Evolutionary conservation across 768 basidiomycete genomes (phyloP), one percentile per base, ranked within the genome.

Genomic region (Trichaptum fuscoviolaceum): DNA sequence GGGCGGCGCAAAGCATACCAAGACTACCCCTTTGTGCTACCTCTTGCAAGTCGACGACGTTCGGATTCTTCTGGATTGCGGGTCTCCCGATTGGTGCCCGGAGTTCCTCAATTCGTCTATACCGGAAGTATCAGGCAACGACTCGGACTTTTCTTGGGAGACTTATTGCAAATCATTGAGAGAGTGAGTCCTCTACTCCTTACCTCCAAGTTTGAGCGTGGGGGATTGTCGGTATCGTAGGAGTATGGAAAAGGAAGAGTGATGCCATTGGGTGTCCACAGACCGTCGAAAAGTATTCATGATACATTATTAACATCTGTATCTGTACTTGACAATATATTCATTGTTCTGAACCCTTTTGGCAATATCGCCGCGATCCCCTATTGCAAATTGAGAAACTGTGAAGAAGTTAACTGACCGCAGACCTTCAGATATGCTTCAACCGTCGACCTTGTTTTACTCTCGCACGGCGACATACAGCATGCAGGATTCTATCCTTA

Each of bases 21-120:
- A 81, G 67, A 83, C 85, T 8, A 83, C 82, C 7, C 91, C 93
- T 1, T 80, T 94, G 58, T 85, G 89, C 8, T 96, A 97, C 75
- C 81, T 99, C 35, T 86, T 99, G 24, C 92, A 98, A 72, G 85
- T 99, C 65, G 97, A 99, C 81, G 95, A 96, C 77, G 89, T 97
- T 24, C 84, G 87, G 66, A 93, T 99, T 71, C 85, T 99, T 23
- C 84, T 99, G 66, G 97, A 99, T 79, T 94, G 96, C 75, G 97
- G 97, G 15, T 92, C 94, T 7, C 92, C 90, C 1, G 92, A 95
- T 78, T 91, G 90, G 89, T 80, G 83, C 25, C 91, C 88, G 35
- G 92, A 69, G 75, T 76, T 35, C 75, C 79, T 73, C 59, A 25
- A 61, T 17, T 15, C 59, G 15, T 5, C 59, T 18, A 25, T 30